phyloP scores from a whole-genome alignment of 441 rosid species.

The Theobroma grandiflorum region DNA sequence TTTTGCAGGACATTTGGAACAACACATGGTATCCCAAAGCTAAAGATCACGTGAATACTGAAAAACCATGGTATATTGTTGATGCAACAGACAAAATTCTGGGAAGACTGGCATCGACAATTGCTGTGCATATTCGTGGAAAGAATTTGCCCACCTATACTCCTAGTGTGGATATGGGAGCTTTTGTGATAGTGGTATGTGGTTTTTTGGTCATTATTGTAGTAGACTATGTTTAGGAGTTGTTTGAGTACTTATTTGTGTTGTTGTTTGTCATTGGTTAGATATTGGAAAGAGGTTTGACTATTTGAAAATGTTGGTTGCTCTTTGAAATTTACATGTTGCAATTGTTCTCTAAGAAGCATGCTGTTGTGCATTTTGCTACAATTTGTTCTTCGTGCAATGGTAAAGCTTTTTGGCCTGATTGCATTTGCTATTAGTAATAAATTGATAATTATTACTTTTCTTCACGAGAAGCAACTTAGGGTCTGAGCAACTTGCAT shows the following conservation, averaged over 20 bases:
- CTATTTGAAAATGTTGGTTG: neutral
- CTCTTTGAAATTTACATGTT: conserved; percentile 14
- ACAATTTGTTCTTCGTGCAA: neutral
- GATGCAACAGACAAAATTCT: conserved; percentile 92
- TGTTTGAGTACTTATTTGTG: neutral
- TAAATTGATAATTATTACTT: neutral
- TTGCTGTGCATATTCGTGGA: conserved; percentile 89
- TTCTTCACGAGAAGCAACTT: neutral
- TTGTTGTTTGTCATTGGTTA: neutral
- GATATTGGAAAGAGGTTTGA: neutral
- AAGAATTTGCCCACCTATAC: conserved; percentile 87
- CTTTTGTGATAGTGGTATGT: conserved; percentile 93
- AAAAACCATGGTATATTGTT: conserved; percentile 85
- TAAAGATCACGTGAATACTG: conserved; percentile 80
- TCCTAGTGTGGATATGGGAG: conserved; percentile 98
- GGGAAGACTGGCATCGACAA: conserved; percentile 88
- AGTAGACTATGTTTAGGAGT: neutral
- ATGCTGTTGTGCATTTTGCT: neutral
- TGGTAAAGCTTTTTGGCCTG: neutral
- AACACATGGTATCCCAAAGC: conserved; percentile 95
- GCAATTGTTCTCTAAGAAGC: neutral
- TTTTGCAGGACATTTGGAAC: conserved; percentile 89
- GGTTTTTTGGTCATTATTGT: conserved; percentile 9
- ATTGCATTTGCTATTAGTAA: neutral
- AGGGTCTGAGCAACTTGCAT: neutral